These are phyloP conservation scores for Eimeria falciformis DNA, from an alignment of 169 alveolate genomes.

Conservation along the genomic window DNA sequence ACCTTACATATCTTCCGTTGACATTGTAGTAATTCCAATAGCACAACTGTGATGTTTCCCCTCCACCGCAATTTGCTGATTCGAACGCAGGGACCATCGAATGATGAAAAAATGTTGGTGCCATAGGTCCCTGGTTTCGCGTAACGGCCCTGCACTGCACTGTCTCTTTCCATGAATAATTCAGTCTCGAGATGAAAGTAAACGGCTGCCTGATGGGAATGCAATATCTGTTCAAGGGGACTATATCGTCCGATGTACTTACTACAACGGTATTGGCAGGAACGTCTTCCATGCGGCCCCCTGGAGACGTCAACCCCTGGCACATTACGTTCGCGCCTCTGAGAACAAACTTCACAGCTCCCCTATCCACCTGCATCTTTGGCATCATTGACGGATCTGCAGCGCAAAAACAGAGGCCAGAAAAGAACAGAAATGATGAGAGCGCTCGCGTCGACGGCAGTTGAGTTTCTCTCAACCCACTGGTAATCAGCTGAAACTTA, in stretches of 20 bases:
- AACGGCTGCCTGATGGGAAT: too few species aligned
- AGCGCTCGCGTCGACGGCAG: neutral
- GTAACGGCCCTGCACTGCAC: neutral
- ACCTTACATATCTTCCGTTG: conserved; percentile 93
- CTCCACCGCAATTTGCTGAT: conserved; percentile 93
- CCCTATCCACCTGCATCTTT: conserved; percentile 96
- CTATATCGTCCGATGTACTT: neutral
- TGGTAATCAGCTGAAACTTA: conserved; percentile 60
- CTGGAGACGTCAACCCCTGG: conserved; percentile 98
- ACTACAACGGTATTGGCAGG: conserved; percentile 79
- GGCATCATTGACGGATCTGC: conserved; percentile 97
- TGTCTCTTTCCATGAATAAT: neutral
- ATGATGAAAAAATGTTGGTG: neutral
- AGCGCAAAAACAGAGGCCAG: conserved; percentile 35
- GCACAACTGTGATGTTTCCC: conserved; percentile 96
- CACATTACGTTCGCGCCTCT: conserved; percentile 98
- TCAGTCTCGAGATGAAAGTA: neutral
- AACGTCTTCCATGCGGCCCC: conserved; percentile 96
- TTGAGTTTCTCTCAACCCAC: too few species aligned
- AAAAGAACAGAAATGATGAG: neutral
- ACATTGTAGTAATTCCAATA: conserved; percentile 95
- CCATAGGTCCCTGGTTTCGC: neutral
- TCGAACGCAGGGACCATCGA: neutral
- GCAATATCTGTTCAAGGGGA: too few species aligned
- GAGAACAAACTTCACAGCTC: conserved; percentile 96